Evolutionary conservation across 805 yeast species (phyloP).

Genomic region (Myxozyma vanderwaltii): DNA sequence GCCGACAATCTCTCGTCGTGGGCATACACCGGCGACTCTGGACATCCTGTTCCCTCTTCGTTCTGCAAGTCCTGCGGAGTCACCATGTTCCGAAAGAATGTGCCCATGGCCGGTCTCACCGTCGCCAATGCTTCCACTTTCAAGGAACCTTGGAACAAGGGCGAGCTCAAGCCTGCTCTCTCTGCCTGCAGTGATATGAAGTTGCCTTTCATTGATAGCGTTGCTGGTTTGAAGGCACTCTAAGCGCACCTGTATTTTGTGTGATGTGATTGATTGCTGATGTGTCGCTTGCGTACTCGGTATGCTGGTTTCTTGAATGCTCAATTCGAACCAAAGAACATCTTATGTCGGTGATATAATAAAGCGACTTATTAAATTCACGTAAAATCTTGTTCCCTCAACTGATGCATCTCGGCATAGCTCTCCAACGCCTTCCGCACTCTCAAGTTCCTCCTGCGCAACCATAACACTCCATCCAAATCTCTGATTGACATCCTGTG

Average conservation of each 20-base stretch:
- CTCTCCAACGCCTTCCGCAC: conserved; percentile 58
- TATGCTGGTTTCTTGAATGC: too few relatives aligned
- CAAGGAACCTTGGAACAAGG: conserved; percentile 7
- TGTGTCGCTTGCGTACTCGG: too few relatives aligned
- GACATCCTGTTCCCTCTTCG: conserved; percentile 20
- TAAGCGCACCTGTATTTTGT: too few relatives aligned
- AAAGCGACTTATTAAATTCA: conserved; percentile 44
- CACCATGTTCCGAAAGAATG: conserved; percentile 12
- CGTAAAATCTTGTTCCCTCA: conserved; percentile 64
- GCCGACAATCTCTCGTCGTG: conserved; percentile 9
- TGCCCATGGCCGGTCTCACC: not conserved
- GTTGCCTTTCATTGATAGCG: conserved; percentile 10
- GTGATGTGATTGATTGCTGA: not conserved
- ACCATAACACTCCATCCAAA: conserved; percentile 63
- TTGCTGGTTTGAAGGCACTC: not conserved
- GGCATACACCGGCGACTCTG: conserved; percentile 25
- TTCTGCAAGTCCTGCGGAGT: conserved; percentile 25
- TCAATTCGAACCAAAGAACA: too few relatives aligned
- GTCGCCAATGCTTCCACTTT: conserved; percentile 12
- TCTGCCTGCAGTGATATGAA: not conserved
- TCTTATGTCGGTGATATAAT: too few relatives aligned
- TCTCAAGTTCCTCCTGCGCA: conserved; percentile 62
- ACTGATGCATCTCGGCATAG: conserved; percentile 69
- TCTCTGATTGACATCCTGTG: conserved; percentile 28
- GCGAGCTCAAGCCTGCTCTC: conserved; percentile 6